Evolutionary conservation across 2,329 filamentous ascomycete genomes (phyloP), one percentile per base, ranked within the genome.

Genomic region (Xylaria hypoxylon): DNA sequence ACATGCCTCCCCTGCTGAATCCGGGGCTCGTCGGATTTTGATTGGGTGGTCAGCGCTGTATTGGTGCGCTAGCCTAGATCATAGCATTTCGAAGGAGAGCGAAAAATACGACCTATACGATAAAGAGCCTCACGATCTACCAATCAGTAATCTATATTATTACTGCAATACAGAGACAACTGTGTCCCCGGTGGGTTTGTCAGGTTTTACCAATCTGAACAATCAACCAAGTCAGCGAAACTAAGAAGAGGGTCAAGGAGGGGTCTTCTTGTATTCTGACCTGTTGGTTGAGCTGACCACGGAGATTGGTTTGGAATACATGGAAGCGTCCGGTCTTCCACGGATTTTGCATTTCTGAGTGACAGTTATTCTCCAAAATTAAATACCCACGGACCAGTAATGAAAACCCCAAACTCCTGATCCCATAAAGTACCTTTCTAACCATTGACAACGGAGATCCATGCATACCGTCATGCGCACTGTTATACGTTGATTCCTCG

Each of bases 71-170:
- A 62, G 40, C 19, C 17, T 19, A 35, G 45, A 52, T 13, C 17
- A 7, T 61, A 24, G 48, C 59, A 19, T 51, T 38, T 38, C 28
- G 28, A 11, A 33, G 26, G 50, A 56, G 38, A 44, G 60, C 44
- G 44, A 62, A 44, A 42, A 62, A 62, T 62, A 57, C 60, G 60
- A 62, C 50, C 33, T 44, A 64, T 64, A 64, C 61, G 53, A 38
- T 40, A 26, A 47, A 64, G 61, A 58, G 53, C 55, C 61, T 53
- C 48, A 47, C 15, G 19, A 45, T 26, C 13, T 1, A 19, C 26
- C 15, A 48, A 3, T 15, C 17, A 31, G 3, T n/a, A 33, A 17
- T 7, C 2, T 3, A 24, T 40, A 40, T n/a, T 33, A 40, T 28
- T 19, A 15, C 15, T 17, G 24, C 47, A 31, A 31, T 3, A 44